phyloP scores from a whole-genome alignment of 768 basidiomycete genomes.

The Vishniacozyma victoriae region DNA sequence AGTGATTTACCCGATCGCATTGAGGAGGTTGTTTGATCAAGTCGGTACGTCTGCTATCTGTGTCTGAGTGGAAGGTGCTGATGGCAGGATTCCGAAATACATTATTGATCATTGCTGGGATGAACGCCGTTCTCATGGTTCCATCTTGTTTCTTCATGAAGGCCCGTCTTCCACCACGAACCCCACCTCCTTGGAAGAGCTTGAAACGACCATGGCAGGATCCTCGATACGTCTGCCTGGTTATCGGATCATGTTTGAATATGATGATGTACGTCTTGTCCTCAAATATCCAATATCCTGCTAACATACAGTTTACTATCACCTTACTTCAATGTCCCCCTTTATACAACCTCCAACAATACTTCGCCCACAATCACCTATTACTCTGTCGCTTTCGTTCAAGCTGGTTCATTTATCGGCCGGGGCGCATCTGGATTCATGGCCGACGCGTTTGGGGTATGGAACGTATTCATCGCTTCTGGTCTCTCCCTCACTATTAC shows the following conservation, averaged over 20 bases:
- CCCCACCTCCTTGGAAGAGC: slow-evolving; percentile 24
- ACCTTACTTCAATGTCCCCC: slow-evolving; percentile 39
- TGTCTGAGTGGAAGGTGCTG: background rate
- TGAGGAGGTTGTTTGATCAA: slow-evolving; percentile 28
- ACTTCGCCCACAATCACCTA: slow-evolving; percentile 13
- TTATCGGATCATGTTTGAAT: slow-evolving; percentile 29
- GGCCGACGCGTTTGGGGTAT: slow-evolving; percentile 35
- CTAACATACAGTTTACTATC: slow-evolving; percentile 31
- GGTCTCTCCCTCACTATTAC: slow-evolving; percentile 17
- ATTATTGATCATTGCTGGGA: slow-evolving; percentile 36
- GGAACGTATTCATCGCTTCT: slow-evolving; percentile 24
- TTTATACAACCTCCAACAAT: slow-evolving; percentile 26
- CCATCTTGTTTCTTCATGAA: slow-evolving; percentile 41
- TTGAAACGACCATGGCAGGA: slow-evolving; percentile 35
- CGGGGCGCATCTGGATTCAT: slow-evolving; percentile 31
- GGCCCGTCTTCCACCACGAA: slow-evolving; percentile 33
- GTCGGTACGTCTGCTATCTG: slow-evolving; percentile 14
- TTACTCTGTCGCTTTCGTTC: slow-evolving; percentile 41
- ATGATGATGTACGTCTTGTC: slow-evolving; percentile 33
- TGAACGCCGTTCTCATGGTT: slow-evolving; percentile 39
- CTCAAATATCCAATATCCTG: background rate
- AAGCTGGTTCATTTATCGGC: slow-evolving; percentile 39
- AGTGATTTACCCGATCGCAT: slow-evolving; percentile 41
- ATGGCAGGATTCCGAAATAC: slow-evolving; percentile 32
- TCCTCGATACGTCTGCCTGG: slow-evolving; percentile 26